phyloP scores from a whole-genome alignment of 805 yeast genomes.

The Ogataea thermomethanolica region DNA sequence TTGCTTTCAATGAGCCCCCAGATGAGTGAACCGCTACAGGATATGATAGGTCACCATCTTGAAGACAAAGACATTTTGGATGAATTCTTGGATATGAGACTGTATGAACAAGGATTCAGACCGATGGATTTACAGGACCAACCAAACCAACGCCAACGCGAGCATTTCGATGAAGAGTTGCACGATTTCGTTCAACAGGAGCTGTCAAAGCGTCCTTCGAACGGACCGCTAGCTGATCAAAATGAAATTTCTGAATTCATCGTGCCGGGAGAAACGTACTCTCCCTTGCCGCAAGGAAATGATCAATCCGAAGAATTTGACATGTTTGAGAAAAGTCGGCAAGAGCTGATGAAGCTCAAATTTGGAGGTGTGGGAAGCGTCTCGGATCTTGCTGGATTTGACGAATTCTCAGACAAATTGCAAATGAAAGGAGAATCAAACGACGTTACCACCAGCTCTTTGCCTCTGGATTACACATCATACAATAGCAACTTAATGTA shows the following conservation, averaged over 20 bases:
- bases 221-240: slow-evolving; percentile 15
- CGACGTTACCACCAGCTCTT: slow-evolving; percentile 26
- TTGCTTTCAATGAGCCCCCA: slow-evolving; percentile 20
- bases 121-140: slow-evolving; percentile 1
- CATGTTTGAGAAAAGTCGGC: slow-evolving; percentile 43
- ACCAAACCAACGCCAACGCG: neutral
- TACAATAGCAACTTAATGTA: slow-evolving; percentile 34
- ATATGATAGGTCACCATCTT: slow-evolving; percentile 10
- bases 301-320: slow-evolving; percentile 26
- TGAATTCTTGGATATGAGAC: slow-evolving; percentile 53
- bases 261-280: slow-evolving; percentile 9
- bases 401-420: slow-evolving; percentile 9
- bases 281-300: slow-evolving; percentile 4
- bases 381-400: slow-evolving; percentile 6
- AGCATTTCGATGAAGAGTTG: slow-evolving; percentile 6
- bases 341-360: slow-evolving; percentile 48
- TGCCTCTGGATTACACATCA: slow-evolving; percentile 30
- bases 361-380: slow-evolving; percentile 40
- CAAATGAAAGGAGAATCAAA: slow-evolving; percentile 17
- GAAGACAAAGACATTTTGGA: slow-evolving; percentile 49
- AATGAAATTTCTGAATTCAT: slow-evolving; percentile 6
- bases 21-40: slow-evolving; percentile 17
- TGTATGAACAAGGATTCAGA: slow-evolving; percentile 35
- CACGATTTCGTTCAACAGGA: slow-evolving; percentile 4
- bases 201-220: slow-evolving; percentile 1